phyloP scores from a whole-genome alignment of 2,329 filamentous ascomycete genomes.

The Scytalidium lignicola region DNA sequence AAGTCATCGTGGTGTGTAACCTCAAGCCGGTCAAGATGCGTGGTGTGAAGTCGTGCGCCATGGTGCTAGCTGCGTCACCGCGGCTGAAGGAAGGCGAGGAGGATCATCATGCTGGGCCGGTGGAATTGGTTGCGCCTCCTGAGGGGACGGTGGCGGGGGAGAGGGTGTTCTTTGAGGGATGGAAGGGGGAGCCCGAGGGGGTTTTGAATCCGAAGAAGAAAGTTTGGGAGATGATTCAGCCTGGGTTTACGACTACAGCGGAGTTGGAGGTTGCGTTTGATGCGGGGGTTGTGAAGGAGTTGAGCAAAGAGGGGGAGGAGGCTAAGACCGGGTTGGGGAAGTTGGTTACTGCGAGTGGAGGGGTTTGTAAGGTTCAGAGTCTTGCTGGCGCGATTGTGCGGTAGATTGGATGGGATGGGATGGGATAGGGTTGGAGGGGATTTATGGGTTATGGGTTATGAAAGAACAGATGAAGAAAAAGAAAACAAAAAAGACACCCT shows the following conservation, averaged over 20 bases:
- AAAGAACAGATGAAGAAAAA: too few species aligned
- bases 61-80: constrained; percentile 96
- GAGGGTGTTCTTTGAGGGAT: constrained; percentile 89
- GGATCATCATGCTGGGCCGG: constrained; percentile 80
- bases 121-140: constrained; percentile 87
- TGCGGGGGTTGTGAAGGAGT: constrained; percentile 67
- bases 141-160: constrained; percentile 75
- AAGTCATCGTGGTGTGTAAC: constrained; percentile 94
- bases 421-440: too few species aligned
- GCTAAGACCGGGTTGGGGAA: constrained; percentile 43
- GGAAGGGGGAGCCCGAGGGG: constrained; percentile 86
- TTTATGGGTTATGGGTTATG: too few species aligned
- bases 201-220: constrained; percentile 99
- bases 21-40: constrained; percentile 99
- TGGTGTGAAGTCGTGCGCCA: constrained; percentile 73
- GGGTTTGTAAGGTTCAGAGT: constrained; percentile 76
- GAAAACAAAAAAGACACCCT: too few species aligned
- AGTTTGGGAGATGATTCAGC: constrained; percentile 95
- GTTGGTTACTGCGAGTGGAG: constrained; percentile 72
- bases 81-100: constrained; percentile 73
- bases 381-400: constrained; percentile 78
- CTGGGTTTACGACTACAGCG: constrained; percentile 88
- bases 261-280: constrained; percentile 82
- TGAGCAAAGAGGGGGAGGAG: constrained; percentile 62
- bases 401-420: too few species aligned